Evolutionary conservation across 768 basidiomycete species (phyloP).

Genomic region (Naganishia antarctica): DNA sequence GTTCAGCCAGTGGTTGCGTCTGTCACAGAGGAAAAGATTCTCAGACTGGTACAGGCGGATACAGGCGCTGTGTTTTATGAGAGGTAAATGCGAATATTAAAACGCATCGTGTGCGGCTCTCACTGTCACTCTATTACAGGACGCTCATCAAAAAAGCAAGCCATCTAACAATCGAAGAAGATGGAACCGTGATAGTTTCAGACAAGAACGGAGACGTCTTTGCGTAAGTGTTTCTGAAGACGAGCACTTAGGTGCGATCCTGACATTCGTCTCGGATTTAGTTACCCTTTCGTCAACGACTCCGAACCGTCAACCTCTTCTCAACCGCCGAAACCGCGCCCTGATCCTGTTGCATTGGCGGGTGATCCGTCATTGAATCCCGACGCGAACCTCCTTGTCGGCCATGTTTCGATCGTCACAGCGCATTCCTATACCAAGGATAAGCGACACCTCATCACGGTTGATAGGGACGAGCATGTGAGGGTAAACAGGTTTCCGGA

Average conservation of each 20-base stretch:
- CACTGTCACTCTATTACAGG: constrained; percentile 51
- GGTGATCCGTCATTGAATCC: constrained; percentile 47
- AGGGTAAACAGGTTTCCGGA: constrained; percentile 83
- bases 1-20: constrained; percentile 26
- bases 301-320: constrained; percentile 49
- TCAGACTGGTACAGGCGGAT: constrained; percentile 23
- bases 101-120: background rate
- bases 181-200: constrained; percentile 68
- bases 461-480: constrained; percentile 93
- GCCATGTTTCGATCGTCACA: constrained; percentile 83
- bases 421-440: constrained; percentile 64
- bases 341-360: constrained; percentile 34
- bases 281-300: constrained; percentile 54
- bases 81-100: constrained; percentile 9
- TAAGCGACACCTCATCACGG: constrained; percentile 70
- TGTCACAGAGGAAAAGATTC: constrained; percentile 24
- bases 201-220: constrained; percentile 97
- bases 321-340: constrained; percentile 35
- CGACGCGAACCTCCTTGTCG: constrained; percentile 50
- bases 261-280: too few relatives aligned
- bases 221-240: constrained; percentile 56
- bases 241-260: too few relatives aligned
- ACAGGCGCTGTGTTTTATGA: constrained; percentile 27
- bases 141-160: constrained; percentile 81
- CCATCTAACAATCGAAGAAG: constrained; percentile 59